These are phyloP conservation scores for Xylariaceae sp. DNA, from an alignment of 2,329 filamentous ascomycete genomes.

Conservation along the genomic window DNA sequence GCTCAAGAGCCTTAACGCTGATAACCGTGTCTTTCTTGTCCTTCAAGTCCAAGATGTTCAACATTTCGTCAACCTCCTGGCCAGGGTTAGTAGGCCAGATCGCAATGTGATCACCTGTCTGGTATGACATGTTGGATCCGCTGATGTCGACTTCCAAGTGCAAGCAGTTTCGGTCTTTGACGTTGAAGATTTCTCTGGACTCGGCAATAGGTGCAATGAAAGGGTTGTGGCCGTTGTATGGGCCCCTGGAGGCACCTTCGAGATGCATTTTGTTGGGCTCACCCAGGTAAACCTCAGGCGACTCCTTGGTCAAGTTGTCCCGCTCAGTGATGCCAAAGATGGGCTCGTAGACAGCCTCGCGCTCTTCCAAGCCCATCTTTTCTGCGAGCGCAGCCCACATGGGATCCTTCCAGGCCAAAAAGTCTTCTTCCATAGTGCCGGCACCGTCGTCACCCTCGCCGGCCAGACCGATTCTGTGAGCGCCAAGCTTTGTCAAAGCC, in stretches of 20 bases:
- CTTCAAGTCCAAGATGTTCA: slow-evolving; percentile 69
- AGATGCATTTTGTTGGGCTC: slow-evolving; percentile 97
- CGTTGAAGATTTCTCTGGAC: slow-evolving; percentile 84
- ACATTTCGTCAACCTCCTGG: slow-evolving; percentile 83
- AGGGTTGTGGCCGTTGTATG: slow-evolving; percentile 94
- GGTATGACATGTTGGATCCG: slow-evolving; percentile 84
- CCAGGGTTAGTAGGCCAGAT: slow-evolving; percentile 96
- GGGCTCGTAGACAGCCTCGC: slow-evolving; percentile 92
- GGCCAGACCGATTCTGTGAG: slow-evolving; percentile 74
- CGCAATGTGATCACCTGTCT: slow-evolving; percentile 95
- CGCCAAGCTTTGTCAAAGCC: slow-evolving; percentile 75
- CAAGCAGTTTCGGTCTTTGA: slow-evolving; percentile 88
- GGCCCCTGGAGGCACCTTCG: slow-evolving; percentile 74
- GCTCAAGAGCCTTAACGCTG: slow-evolving; percentile 83
- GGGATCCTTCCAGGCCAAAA: slow-evolving; percentile 97
- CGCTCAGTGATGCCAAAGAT: slow-evolving; percentile 78
- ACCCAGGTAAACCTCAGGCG: slow-evolving; percentile 81
- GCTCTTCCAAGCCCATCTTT: slow-evolving; percentile 85
- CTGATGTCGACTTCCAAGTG: slow-evolving; percentile 93
- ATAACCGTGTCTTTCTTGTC: slow-evolving; percentile 79
- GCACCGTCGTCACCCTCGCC: slow-evolving; percentile 97
- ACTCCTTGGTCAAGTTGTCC: slow-evolving; percentile 66
- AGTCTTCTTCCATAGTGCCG: slow-evolving; percentile 99
- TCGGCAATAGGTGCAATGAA: slow-evolving; percentile 91
- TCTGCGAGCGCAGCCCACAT: slow-evolving; percentile 89